phyloP scores from a whole-genome alignment of 2,329 filamentous ascomycete genomes.

The Orbilia javanica region DNA sequence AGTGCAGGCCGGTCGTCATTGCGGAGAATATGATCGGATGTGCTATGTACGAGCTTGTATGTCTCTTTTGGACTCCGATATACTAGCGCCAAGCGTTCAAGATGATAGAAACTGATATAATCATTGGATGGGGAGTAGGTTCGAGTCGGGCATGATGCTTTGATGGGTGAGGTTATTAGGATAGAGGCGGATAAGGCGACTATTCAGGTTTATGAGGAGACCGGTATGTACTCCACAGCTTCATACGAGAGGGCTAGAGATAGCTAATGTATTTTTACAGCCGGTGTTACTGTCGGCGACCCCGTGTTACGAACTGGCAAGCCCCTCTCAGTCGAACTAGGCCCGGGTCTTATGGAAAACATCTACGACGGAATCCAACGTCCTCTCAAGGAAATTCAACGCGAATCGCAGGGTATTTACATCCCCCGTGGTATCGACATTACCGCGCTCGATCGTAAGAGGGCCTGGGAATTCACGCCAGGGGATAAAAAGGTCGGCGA shows the following conservation, averaged over 20 bases:
- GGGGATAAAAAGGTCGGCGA: slow-evolving; percentile 89
- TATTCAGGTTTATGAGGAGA: slow-evolving; percentile 99
- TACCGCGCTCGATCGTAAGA: slow-evolving; percentile 87
- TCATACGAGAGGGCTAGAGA: neutral
- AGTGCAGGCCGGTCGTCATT: slow-evolving; percentile 84
- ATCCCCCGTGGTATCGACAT: slow-evolving; percentile 93
- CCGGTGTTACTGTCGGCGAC: slow-evolving; percentile 95
- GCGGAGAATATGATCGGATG: slow-evolving; percentile 99
- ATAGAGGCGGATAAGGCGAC: slow-evolving; percentile 96
- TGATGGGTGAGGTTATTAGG: slow-evolving; percentile 97
- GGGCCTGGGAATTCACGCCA: slow-evolving; percentile 97
- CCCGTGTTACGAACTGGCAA: slow-evolving; percentile 91
- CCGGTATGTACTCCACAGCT: slow-evolving; percentile 72
- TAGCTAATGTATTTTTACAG: slow-evolving; percentile 67
- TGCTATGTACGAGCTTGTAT: slow-evolving; percentile 98
- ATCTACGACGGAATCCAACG: slow-evolving; percentile 99
- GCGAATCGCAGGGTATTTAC: slow-evolving; percentile 87
- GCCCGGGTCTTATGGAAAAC: slow-evolving; percentile 96
- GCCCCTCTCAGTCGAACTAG: slow-evolving; percentile 95
- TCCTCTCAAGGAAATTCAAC: slow-evolving; percentile 86
- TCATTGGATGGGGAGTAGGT: slow-evolving; percentile 71
- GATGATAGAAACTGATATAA: neutral
- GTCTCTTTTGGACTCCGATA: slow-evolving; percentile 63
- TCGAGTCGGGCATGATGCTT: slow-evolving; percentile 88
- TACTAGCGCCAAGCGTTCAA: neutral